A percentile compares a stretch with the other conserved stretches of the same genome.
These are phyloP conservation scores for Chenopodium berlandieri DNA, from an alignment of 148 eudicot genomes.

Conservation along the genomic window DNA sequence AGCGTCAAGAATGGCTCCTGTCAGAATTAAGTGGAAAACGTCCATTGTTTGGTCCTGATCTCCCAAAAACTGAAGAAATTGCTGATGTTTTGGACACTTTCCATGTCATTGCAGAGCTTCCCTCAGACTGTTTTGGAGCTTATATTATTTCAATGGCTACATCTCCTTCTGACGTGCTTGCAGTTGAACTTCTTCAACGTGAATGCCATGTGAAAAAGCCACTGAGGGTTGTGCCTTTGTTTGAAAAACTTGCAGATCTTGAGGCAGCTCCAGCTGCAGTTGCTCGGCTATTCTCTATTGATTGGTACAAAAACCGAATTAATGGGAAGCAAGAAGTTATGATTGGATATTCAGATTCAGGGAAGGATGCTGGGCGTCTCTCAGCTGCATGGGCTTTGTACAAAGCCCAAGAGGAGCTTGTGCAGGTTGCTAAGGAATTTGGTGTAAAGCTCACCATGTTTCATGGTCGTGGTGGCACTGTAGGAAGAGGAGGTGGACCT, in stretches of 20 bases:
- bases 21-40: conserved; percentile 91
- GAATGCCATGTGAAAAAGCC: conserved; percentile 90
- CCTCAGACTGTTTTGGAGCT: conserved; percentile 92
- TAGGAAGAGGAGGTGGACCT: conserved; percentile 98
- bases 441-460: conserved; percentile 96
- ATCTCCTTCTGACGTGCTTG: conserved; percentile 90
- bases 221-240: conserved; percentile 86
- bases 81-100: conserved; percentile 88
- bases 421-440: conserved; percentile 73
- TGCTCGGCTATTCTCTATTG: conserved; percentile 81
- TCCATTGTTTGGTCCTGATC: conserved; percentile 91
- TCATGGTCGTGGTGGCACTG: conserved; percentile 98
- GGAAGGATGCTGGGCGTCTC: conserved; percentile 94
- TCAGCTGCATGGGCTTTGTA: conserved; percentile 97
- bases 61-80: conserved; percentile 89
- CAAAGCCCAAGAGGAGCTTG: conserved; percentile 97
- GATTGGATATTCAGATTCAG: conserved; percentile 98
- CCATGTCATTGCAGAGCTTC: conserved; percentile 86
- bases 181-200: conserved; percentile 92
- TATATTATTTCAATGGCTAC: conserved; percentile 98
- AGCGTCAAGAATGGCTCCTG: conserved; percentile 92
- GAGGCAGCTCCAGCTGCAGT: conserved; percentile 96
- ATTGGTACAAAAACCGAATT: conserved; percentile 79
- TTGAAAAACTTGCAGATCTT: conserved; percentile 87
- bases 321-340: conserved; percentile 96